These are phyloP conservation scores for Phytopythium mirpurense DNA, from an alignment of 352 stramenopile genomes.

Conservation along the genomic window DNA sequence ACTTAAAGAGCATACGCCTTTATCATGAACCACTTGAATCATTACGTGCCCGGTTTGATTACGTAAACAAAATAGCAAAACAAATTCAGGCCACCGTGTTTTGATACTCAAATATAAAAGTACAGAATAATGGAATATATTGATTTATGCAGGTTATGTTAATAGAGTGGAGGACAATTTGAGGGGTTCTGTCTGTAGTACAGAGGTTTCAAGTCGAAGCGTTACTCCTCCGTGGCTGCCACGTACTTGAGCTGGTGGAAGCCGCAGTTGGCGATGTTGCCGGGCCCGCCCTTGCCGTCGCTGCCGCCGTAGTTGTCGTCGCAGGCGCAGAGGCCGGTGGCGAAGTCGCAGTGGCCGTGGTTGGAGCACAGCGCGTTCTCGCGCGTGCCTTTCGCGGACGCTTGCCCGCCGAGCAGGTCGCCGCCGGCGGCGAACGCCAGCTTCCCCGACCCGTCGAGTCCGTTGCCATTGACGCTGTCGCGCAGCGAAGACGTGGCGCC, in stretches of 20 bases:
- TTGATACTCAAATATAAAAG: too few species aligned
- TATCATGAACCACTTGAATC: too few species aligned
- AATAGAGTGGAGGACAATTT: too few species aligned
- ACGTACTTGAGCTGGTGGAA: conserved; percentile 38
- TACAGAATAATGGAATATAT: too few species aligned
- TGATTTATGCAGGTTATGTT: too few species aligned
- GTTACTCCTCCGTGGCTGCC: neutral
- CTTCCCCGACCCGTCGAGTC: conserved; percentile 42
- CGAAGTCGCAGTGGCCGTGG: conserved; percentile 64
- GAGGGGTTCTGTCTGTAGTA: too few species aligned
- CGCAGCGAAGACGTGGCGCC: conserved; percentile 30
- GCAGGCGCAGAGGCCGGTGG: conserved; percentile 53
- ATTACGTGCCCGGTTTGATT: too few species aligned
- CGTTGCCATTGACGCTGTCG: conserved; percentile 47
- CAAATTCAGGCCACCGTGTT: too few species aligned
- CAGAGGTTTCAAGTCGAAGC: too few species aligned
- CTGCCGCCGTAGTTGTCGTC: conserved; percentile 64
- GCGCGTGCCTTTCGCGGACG: conserved; percentile 57
- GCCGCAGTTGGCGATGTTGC: conserved; percentile 70
- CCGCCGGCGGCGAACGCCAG: conserved; percentile 38
- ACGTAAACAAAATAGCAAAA: too few species aligned
- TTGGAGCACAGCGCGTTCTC: conserved; percentile 76
- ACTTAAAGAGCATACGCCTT: too few species aligned
- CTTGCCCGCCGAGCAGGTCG: conserved; percentile 19
- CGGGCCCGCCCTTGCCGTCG: conserved; percentile 57